Evolutionary conservation across 306 rosid species (phyloP).

Genomic region (Castanopsis chinensis): DNA sequence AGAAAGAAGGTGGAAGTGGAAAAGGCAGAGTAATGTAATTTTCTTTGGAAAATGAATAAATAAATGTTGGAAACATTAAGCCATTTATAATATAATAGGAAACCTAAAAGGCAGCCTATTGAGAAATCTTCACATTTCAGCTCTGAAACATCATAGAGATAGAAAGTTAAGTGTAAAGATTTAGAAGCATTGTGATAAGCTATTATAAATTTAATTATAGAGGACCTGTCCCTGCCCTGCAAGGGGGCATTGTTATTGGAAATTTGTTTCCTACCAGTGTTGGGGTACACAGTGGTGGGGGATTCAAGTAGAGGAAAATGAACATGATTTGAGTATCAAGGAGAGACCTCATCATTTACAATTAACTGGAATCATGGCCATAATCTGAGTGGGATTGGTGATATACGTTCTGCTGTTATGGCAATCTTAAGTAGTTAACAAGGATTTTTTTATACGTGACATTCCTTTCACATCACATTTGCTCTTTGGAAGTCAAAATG

Average conservation of each 20-base stretch:
- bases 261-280: neutral
- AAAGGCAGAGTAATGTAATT: neutral
- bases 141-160: neutral
- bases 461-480: slow-evolving; percentile 8
- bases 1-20: neutral
- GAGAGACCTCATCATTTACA: neutral
- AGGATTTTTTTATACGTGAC: neutral
- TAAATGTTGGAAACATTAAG: neutral
- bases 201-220: neutral
- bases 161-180: neutral
- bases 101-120: neutral
- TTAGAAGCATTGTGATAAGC: neutral
- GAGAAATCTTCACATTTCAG: neutral
- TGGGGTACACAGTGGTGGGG: neutral
- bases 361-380: neutral
- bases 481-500: neutral
- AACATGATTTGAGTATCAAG: neutral
- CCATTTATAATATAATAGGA: neutral
- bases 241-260: neutral
- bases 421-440: neutral
- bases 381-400: neutral
- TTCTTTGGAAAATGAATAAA: neutral
- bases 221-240: neutral
- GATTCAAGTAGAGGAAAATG: neutral
- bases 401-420: neutral